Evolutionary conservation across 331 rosid species (phyloP).

Genomic region (Ulmus americana): DNA sequence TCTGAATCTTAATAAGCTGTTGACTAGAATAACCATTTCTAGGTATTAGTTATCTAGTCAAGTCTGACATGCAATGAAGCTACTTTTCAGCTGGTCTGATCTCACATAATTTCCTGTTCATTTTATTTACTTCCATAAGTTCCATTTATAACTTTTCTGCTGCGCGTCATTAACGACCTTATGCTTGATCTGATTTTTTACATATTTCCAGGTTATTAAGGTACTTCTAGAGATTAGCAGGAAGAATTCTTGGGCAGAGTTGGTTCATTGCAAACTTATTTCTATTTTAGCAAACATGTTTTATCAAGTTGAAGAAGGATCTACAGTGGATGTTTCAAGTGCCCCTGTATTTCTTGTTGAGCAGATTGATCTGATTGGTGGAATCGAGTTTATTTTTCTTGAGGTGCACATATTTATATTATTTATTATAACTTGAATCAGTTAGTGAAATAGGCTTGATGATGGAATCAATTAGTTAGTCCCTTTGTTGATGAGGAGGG

Average conservation of each 20-base stretch:
- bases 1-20: too few species aligned
- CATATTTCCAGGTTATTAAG: slow-evolving; percentile 60
- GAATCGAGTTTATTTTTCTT: slow-evolving; percentile 72
- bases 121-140: background rate
- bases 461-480: background rate
- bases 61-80: background rate
- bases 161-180: slow-evolving; percentile 3
- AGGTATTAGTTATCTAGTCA: background rate
- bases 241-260: slow-evolving; percentile 89
- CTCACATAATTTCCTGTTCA: background rate
- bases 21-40: background rate
- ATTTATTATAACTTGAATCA: slow-evolving; percentile 6
- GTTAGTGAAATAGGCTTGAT: slow-evolving; percentile 18
- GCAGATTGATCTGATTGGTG: slow-evolving; percentile 93
- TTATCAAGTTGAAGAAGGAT: slow-evolving; percentile 64
- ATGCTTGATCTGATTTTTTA: slow-evolving; percentile 31
- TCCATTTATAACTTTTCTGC: slow-evolving; percentile 7
- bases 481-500: background rate
- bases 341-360: slow-evolving; percentile 61
- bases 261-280: slow-evolving; percentile 90
- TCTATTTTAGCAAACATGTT: slow-evolving; percentile 91
- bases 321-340: slow-evolving; percentile 28
- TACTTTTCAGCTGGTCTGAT: background rate
- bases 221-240: slow-evolving; percentile 66
- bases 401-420: slow-evolving; percentile 50